These are phyloP conservation scores for Sutorius australiensis DNA, from an alignment of 768 basidiomycete genomes.

Conservation along the genomic window DNA sequence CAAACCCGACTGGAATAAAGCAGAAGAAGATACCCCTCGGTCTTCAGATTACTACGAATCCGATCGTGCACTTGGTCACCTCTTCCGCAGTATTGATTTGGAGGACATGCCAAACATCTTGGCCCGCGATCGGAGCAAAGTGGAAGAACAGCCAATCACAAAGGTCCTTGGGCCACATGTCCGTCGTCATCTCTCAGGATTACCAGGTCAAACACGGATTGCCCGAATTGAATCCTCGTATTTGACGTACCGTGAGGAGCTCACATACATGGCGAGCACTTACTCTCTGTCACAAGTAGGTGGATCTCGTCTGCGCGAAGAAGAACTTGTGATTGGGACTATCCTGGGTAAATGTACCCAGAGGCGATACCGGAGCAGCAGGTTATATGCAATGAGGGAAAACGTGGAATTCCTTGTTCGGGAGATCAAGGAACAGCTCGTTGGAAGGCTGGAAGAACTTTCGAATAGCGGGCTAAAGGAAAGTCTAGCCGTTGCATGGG, in stretches of 20 bases:
- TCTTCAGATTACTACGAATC: slow-evolving; percentile 70
- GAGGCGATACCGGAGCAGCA: slow-evolving; percentile 53
- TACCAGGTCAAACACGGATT: not conserved
- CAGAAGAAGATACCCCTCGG: slow-evolving; percentile 51
- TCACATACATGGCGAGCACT: slow-evolving; percentile 65
- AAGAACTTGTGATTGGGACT: slow-evolving; percentile 71
- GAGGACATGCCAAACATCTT: slow-evolving; percentile 29
- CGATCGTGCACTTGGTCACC: slow-evolving; percentile 61
- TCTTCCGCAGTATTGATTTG: slow-evolving; percentile 62
- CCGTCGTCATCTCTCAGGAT: slow-evolving; percentile 14
- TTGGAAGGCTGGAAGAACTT: slow-evolving; percentile 29
- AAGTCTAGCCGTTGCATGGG: slow-evolving; percentile 56
- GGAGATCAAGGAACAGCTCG: slow-evolving; percentile 41
- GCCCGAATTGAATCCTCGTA: slow-evolving; percentile 18
- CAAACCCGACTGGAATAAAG: slow-evolving; percentile 78
- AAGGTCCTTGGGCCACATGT: slow-evolving; percentile 21
- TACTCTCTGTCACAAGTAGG: slow-evolving; percentile 60
- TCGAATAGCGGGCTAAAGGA: slow-evolving; percentile 30
- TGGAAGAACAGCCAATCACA: slow-evolving; percentile 33
- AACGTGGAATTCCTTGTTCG: slow-evolving; percentile 51
- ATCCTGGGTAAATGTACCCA: slow-evolving; percentile 71
- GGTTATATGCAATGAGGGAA: slow-evolving; percentile 59
- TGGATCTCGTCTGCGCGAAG: slow-evolving; percentile 57
- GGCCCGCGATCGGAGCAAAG: slow-evolving; percentile 8
- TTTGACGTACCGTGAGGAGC: slow-evolving; percentile 53